A percentile compares a stretch with the other conserved stretches of the same genome.
phyloP scores from a whole-genome alignment of 1,139 yeast species.

The Geotrichum aggregatum region DNA sequence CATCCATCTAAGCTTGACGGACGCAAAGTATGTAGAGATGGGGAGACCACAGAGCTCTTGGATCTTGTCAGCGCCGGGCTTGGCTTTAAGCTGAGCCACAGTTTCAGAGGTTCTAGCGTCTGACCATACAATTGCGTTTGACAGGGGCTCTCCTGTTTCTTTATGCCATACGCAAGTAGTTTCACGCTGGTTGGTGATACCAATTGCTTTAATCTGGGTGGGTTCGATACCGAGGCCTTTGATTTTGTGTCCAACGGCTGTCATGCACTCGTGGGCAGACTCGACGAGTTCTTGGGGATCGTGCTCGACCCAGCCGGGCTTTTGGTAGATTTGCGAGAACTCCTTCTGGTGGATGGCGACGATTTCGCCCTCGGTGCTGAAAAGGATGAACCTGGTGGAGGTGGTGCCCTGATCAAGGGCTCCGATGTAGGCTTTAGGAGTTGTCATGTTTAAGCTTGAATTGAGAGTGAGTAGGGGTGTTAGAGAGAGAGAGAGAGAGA shows the following conservation, averaged over 20 bases:
- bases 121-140: slow-evolving; percentile 93
- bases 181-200: slow-evolving; percentile 94
- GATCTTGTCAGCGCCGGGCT: slow-evolving; percentile 59
- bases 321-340: slow-evolving; percentile 43
- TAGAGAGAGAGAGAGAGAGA: neutral
- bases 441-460: neutral
- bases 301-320: slow-evolving; percentile 80
- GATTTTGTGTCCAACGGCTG: slow-evolving; percentile 37
- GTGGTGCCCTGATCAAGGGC: slow-evolving; percentile 92
- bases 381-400: slow-evolving; percentile 84
- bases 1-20: slow-evolving; percentile 86
- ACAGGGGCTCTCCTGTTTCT: slow-evolving; percentile 74
- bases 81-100: slow-evolving; percentile 59
- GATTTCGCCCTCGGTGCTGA: slow-evolving; percentile 68
- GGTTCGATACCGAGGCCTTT: slow-evolving; percentile 33
- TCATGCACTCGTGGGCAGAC: slow-evolving; percentile 50
- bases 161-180: slow-evolving; percentile 88
- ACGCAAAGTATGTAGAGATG: slow-evolving; percentile 84
- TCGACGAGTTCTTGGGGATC: slow-evolving; percentile 81
- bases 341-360: slow-evolving; percentile 87
- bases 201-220: slow-evolving; percentile 47
- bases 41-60: slow-evolving; percentile 78
- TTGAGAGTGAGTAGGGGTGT: neutral
- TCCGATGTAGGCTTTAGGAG: slow-evolving; percentile 32
- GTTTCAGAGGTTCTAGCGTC: slow-evolving; percentile 81